Base-by-base conservation (phyloP, 202 grass and related monocot species). In the Brachypodium distachyon region DNA sequence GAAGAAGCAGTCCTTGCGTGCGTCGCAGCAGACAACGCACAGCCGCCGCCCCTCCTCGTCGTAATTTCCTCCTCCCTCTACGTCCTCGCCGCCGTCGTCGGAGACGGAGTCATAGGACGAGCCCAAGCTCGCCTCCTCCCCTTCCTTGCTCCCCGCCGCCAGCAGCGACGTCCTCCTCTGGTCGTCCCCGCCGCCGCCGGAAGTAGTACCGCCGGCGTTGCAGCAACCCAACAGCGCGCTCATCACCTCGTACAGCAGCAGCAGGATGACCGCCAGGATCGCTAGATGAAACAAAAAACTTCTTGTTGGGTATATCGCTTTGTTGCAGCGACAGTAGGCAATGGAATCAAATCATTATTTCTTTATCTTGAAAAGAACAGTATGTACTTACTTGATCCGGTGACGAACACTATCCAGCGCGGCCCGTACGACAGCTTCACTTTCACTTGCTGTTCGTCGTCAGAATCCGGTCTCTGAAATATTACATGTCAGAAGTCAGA, bases 71-170 rank as follows among this genome's bases (percentile, higher is more conserved):
- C 44, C 87, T 12, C 33, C 82, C 12, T 59, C 66, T 17, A 63
- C 79, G 21, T 83, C 90, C 36, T 67, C 73, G 38, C 84, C 86
- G 60, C 81, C 87, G 33, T 90, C 87, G 58, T 88, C 50, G 8
- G 93, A 96, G 18, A 90, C 78, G 12, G 93, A 92, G 21, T 96
- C 93, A 55, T 90, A 92, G 12, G 89, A 90, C 25, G 93, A 96
- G 54, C 93, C 93, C 82, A 90, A 70, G 87, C 89, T 96, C 25
- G 1, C 43, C 56, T 57, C 64, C 2, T 88, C 92, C 1, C 88
- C 91, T 0, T 94, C 92, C 77, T 96, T 90, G 78, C 41, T 80
- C 36, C 69, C 38, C n/a, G n/a, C n/a, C n/a, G n/a, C n/a, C 61
- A 93, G 42, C 26, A 90, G 64, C 11, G 90, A 48, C 46, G 36